Evolutionary conservation across 768 basidiomycete species (phyloP), one percentile per base, ranked within the genome.

Genomic region (Suillus variegatus): DNA sequence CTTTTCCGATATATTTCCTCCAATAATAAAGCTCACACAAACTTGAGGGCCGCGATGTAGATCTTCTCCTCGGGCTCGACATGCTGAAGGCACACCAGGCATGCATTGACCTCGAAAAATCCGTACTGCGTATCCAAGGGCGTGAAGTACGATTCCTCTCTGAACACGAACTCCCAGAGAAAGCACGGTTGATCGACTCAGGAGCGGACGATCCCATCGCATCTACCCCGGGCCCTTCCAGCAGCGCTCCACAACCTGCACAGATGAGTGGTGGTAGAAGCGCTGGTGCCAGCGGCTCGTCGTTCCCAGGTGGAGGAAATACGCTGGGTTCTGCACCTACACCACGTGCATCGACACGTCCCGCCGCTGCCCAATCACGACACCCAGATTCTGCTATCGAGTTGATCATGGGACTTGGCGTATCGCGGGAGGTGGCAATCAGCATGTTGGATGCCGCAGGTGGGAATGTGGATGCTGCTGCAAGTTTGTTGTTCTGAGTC

Each of bases 11-110:
- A 49, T 62, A 47, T 22, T 61, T 35, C 3, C 20, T 35, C 58
- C 7, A 2, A 25, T 16, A 46, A 61, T 41, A 28, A 32, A 40
- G 46, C 36, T 54, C n/a, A 52, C 32, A 32, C 38, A 28, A 51
- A 54, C 16, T 32, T 25, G 64, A 95, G 92, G 95, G 95, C 44
- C 87, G 89, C 40, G 89, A 92, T 64, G 95, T 99, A 55, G 97
- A 99, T 73, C 87, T 99, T n/a, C 82, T 99, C 4, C 90, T 99
- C 49, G 97, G 97, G 8, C 85, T 99, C n/a, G 97, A 99, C 83
- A 99, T 99, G 97, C 87, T 99, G 66, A 98, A 95, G 77, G 93
- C 95, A 0, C 93, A 98, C 75, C 95, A 97, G 74, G 97, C 95
- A 6, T 93, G 89, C 73, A 98, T 99, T 75, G 97, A 99, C 77